Evolutionary conservation across 2,329 filamentous ascomycete species (phyloP), one percentile per base, ranked within the genome.

Genomic region (Penicillium sp.): DNA sequence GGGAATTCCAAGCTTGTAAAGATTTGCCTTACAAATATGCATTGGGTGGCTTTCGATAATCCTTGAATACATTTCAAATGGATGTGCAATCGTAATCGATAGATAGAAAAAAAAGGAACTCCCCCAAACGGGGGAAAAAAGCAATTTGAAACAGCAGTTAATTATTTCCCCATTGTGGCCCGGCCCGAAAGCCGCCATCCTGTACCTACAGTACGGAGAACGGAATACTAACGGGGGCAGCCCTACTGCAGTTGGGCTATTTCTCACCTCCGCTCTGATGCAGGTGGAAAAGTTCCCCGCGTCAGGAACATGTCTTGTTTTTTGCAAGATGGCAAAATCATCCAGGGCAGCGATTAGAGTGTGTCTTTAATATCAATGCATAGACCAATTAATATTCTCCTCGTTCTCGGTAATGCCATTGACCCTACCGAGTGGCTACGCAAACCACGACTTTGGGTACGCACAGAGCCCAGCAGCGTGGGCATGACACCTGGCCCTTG

Each of bases 401-500:
- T 11, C 31, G 24, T 18, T 34, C 29, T 29, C 47, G 40, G 38
- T 14, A 18, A 49, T 24, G 49, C 52, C 43, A 56, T 50, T 38
- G 43, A 42, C 56, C 44, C 49, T 54, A 31, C 48, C 49, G 53
- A 53, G 27, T 61, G 52, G 49, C 47, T 54, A 55, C 54, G 52
- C 43, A 39, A 42, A 31, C 14, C n/a, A 31, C 40, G 59, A 57
- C 54, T 45, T 34, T 46, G 10, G 34, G 36, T 31, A 32, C 43
- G 40, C 53, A 42, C 55, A 54, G 55, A 49, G 36, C 47, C 43
- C 52, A 49, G 31, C 38, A 57, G 57, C 59, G 59, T 63, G 59
- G 59, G 31, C 40, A 46, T 57, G 61, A 60, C 59, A 63, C 55
- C 27, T 56, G 57, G 56, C 34, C 57, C 59, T 52, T 58, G 57